Percentiles rank a stretch among this genome's conserved stretches.
Evolutionary conservation across 1,139 yeast genomes (phyloP).

Genomic region (Debaryomycetaceae sp.): DNA sequence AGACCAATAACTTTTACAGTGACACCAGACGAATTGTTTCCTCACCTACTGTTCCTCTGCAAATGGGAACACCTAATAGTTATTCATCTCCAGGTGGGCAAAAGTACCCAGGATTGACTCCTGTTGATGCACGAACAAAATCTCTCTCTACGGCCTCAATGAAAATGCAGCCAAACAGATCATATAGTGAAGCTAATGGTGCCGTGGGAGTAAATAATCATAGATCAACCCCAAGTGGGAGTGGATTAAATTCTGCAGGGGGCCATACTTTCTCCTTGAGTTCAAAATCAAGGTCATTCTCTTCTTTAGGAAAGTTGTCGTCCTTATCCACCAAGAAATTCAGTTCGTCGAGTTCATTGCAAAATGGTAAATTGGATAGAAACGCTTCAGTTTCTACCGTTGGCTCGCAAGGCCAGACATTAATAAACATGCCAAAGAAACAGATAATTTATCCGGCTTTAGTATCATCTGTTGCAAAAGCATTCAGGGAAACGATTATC

Average conservation of each 20-base stretch:
- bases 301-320: conserved; percentile 42
- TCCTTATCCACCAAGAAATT: conserved; percentile 42
- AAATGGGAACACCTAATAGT: conserved; percentile 3
- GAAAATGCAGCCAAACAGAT: conserved; percentile 14
- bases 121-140: conserved; percentile 19
- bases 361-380: conserved; percentile 26
- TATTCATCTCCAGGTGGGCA: not conserved
- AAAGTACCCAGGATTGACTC: conserved; percentile 1
- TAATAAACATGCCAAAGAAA: conserved; percentile 42
- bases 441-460: conserved; percentile 87
- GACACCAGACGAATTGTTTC: conserved; percentile 24
- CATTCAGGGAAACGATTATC: conserved; percentile 68
- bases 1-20: conserved; percentile 11
- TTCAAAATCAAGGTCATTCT: conserved; percentile 43
- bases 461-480: conserved; percentile 78
- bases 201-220: conserved; percentile 2
- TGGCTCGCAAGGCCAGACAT: conserved; percentile 35
- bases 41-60: conserved; percentile 18
- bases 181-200: conserved; percentile 8
- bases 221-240: conserved; percentile 17
- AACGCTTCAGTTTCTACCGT: conserved; percentile 28
- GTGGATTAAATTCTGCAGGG: conserved; percentile 20
- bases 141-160: conserved; percentile 23
- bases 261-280: conserved; percentile 39
- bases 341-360: conserved; percentile 34